Evolutionary conservation across 805 yeast species (phyloP).

Genomic region (Wickerhamomyces bisporus): DNA sequence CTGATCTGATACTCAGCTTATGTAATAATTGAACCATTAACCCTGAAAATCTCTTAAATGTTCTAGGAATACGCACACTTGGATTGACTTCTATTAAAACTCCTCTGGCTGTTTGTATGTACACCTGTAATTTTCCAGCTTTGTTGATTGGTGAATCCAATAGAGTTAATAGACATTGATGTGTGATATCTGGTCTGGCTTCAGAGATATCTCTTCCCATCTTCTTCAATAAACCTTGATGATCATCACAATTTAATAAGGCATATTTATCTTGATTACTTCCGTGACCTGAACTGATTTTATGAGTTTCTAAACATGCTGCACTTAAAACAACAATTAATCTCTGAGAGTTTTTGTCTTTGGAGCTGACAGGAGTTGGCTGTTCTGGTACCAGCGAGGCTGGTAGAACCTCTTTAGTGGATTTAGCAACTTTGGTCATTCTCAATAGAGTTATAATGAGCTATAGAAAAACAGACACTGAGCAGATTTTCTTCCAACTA

Average conservation of each 20-base stretch:
- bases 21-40: slow-evolving; percentile 96
- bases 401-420: slow-evolving; percentile 34
- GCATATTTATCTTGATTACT: slow-evolving; percentile 89
- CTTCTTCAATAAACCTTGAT: slow-evolving; percentile 89
- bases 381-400: slow-evolving; percentile 86
- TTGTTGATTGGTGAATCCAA: slow-evolving; percentile 97
- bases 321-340: slow-evolving; percentile 91
- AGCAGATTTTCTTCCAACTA: background rate
- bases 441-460: too few relatives aligned
- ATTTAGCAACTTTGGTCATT: background rate
- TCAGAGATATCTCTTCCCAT: slow-evolving; percentile 98
- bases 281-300: slow-evolving; percentile 66
- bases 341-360: slow-evolving; percentile 81
- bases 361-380: slow-evolving; percentile 75
- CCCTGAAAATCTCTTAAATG: slow-evolving; percentile 96
- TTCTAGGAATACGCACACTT: slow-evolving; percentile 93
- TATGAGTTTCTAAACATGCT: slow-evolving; percentile 94
- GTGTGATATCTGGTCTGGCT: slow-evolving; percentile 99
- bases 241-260: slow-evolving; percentile 94
- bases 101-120: slow-evolving; percentile 92
- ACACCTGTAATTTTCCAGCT: slow-evolving; percentile 95
- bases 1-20: slow-evolving; percentile 87
- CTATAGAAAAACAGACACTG: too few relatives aligned
- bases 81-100: slow-evolving; percentile 96
- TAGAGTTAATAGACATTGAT: slow-evolving; percentile 90